These are phyloP conservation scores for Ceratobasidium sp. DNA, from an alignment of 1,284 basidiomycete species.

Conservation along the genomic window DNA sequence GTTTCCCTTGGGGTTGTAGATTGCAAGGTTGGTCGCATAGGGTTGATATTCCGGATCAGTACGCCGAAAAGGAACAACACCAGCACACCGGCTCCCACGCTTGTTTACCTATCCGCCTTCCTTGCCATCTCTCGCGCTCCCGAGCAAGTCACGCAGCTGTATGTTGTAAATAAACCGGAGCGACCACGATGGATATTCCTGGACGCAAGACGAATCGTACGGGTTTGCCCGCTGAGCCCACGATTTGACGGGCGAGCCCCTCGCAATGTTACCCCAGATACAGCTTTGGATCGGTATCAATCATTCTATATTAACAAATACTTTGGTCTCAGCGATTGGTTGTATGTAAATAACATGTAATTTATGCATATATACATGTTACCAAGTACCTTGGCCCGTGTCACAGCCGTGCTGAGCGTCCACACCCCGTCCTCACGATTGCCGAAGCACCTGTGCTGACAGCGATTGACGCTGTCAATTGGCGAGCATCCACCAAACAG, in stretches of 20 bases:
- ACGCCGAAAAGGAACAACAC: neutral
- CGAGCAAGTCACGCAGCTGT: neutral
- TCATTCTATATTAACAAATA: constrained; percentile 28
- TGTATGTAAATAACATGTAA: no score
- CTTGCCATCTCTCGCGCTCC: neutral
- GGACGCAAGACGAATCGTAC: neutral
- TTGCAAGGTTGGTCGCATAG: neutral
- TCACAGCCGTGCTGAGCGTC: no score
- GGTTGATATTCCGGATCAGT: constrained; percentile 2
- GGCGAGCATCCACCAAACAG: no score
- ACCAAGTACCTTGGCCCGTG: no score
- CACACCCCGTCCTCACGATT: no score
- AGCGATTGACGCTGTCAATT: no score
- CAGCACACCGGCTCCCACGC: neutral
- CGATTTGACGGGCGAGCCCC: neutral
- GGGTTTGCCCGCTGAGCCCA: constrained; percentile 9
- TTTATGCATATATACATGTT: no score
- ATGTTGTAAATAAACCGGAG: neutral
- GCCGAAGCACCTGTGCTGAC: no score
- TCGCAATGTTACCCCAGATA: neutral
- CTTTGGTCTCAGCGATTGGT: no score
- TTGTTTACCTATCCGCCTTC: neutral
- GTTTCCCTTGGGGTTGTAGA: neutral
- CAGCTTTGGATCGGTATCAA: neutral
- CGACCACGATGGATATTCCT: neutral